phyloP scores from a whole-genome alignment of 768 basidiomycete genomes.

The Xerocomus brunneocitrinus region DNA sequence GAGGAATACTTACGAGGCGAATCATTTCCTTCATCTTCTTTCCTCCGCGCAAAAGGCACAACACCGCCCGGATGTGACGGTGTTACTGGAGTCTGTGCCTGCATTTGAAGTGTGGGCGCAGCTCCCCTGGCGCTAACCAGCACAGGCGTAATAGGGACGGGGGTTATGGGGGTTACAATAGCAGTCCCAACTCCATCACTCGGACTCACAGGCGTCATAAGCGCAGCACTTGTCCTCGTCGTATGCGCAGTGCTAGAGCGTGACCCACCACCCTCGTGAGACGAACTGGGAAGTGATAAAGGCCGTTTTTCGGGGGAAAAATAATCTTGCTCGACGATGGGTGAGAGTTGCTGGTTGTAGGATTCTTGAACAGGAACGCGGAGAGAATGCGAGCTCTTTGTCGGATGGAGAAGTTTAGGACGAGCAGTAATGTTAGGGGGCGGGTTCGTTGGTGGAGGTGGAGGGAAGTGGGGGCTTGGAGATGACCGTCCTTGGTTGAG shows the following conservation, averaged over 20 bases:
- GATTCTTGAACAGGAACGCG: slow-evolving; percentile 34
- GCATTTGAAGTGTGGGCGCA: slow-evolving; percentile 10
- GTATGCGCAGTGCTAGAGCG: slow-evolving; percentile 28
- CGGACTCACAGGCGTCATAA: slow-evolving; percentile 27
- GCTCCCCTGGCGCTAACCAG: slow-evolving; percentile 15
- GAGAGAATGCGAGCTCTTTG: slow-evolving; percentile 41
- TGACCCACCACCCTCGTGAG: slow-evolving; percentile 23
- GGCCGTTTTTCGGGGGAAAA: slow-evolving; percentile 46
- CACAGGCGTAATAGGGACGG: slow-evolving; percentile 29
- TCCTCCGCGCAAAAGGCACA: slow-evolving; percentile 22
- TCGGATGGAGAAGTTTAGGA: slow-evolving; percentile 30
- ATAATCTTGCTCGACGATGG: slow-evolving; percentile 64
- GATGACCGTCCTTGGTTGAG: slow-evolving; percentile 20
- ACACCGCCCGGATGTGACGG: slow-evolving; percentile 20
- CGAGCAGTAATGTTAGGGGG: slow-evolving; percentile 26
- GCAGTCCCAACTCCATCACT: slow-evolving; percentile 16
- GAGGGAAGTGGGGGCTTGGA: slow-evolving; percentile 32
- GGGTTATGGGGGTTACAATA: slow-evolving; percentile 27
- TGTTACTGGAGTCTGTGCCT: slow-evolving; percentile 19
- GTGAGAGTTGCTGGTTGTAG: slow-evolving; percentile 47
- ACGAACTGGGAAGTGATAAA: slow-evolving; percentile 29
- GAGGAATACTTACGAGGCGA: slow-evolving; percentile 39
- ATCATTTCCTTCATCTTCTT: slow-evolving; percentile 28
- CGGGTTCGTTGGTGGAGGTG: slow-evolving; percentile 29
- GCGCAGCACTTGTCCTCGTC: slow-evolving; percentile 31